Evolutionary conservation across 805 yeast genomes (phyloP).

Genomic region (Yueomyces sinensis): DNA sequence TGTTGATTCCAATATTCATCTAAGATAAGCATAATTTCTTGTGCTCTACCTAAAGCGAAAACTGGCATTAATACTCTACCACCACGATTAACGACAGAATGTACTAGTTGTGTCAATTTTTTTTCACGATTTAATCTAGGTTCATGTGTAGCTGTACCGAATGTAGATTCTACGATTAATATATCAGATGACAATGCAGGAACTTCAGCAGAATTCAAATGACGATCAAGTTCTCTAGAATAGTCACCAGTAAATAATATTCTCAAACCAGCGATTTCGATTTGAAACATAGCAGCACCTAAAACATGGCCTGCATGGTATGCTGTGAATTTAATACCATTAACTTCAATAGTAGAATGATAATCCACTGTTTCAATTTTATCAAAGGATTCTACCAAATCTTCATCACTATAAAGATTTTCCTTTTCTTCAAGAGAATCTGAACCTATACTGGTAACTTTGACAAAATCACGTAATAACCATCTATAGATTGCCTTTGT

Average conservation of each 20-base stretch:
- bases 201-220: constrained; percentile 86
- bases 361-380: constrained; percentile 87
- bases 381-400: constrained; percentile 75
- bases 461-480: constrained; percentile 86
- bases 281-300: constrained; percentile 96
- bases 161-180: constrained; percentile 87
- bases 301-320: constrained; percentile 99
- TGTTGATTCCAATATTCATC: constrained; percentile 92
- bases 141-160: constrained; percentile 95
- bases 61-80: constrained; percentile 90
- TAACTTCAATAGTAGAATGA: constrained; percentile 89
- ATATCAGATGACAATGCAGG: constrained; percentile 83
- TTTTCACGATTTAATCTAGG: constrained; percentile 78
- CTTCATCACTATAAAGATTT: constrained; percentile 82
- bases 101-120: constrained; percentile 68
- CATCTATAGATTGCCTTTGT: constrained; percentile 96
- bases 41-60: constrained; percentile 94
- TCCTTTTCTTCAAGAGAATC: constrained; percentile 25
- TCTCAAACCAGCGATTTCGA: constrained; percentile 87
- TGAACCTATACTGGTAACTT: constrained; percentile 58
- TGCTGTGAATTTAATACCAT: constrained; percentile 91
- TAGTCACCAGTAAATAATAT: constrained; percentile 92
- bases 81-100: constrained; percentile 71
- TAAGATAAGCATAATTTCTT: constrained; percentile 74
- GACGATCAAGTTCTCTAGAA: constrained; percentile 92